Conservation (phyloP, 2,329 filamentous ascomycete genomes). For the Cordyceps militaris region DNA sequence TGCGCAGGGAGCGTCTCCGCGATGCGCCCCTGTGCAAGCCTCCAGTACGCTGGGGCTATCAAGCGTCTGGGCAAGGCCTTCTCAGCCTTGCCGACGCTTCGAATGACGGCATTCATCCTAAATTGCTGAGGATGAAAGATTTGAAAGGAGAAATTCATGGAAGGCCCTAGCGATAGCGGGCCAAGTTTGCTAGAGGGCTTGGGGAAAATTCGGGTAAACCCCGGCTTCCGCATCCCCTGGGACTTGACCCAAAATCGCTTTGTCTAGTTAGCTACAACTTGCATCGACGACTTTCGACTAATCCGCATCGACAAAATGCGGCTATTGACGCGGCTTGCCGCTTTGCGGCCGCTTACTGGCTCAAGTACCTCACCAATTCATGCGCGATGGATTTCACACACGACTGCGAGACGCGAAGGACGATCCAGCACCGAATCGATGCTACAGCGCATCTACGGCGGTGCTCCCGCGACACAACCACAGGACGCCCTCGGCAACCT, state of each 20-base stretch:
- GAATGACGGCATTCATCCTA: conserved; percentile 42
- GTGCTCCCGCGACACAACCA: conserved; percentile 15
- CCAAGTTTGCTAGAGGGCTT: not conserved
- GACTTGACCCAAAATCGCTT: not conserved
- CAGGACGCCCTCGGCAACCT: conserved; percentile 28
- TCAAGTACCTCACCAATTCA: not conserved
- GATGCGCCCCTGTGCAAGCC: conserved; percentile 25
- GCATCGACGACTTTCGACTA: not conserved
- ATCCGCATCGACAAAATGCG: not conserved
- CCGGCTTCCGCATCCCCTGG: not conserved
- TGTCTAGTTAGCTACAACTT: not conserved
- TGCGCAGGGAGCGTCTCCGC: conserved; percentile 20
- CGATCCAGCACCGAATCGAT: conserved; percentile 22
- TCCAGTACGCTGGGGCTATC: conserved; percentile 36
- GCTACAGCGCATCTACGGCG: conserved; percentile 29
- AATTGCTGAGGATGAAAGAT: conserved; percentile 17
- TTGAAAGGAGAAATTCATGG: conserved; percentile 12
- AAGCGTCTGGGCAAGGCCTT: conserved; percentile 31
- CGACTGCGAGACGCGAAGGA: conserved; percentile 21
- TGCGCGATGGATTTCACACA: conserved; percentile 35
- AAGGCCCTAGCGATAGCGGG: conserved; percentile 11
- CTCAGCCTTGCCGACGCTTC: conserved; percentile 36
- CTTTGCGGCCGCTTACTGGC: not conserved
- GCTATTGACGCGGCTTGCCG: conserved; percentile 1
- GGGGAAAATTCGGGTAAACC: conserved; percentile 7